Evolutionary conservation across 345 rosid genomes (phyloP), one percentile per base, ranked within the genome.

Genomic region (Gossypium turneri): DNA sequence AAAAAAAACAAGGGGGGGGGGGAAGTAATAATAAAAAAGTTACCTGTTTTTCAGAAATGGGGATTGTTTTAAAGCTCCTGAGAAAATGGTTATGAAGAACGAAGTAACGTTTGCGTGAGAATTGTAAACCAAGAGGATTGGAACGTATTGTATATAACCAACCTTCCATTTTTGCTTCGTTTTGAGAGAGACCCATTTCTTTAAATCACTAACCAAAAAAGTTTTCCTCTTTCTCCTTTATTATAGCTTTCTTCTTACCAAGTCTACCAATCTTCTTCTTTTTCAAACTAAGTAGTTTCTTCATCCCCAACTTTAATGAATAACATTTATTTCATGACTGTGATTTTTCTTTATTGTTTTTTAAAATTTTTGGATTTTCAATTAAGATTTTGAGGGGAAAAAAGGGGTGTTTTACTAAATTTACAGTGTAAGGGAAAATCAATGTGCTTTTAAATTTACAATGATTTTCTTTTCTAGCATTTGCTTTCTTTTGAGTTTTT

Each of bases 141-240:
- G 88, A 85, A 77, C 95, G 90, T 45, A 95, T 85, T 47, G 88
- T 83, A 76, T 88, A 87, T 45, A 95, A 82, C 98, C 99, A 95
- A 24, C 99, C 99, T 75, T 91, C 98, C 92, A 95, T 90, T 79
- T 78, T 88, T 22, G 82, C 84, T 56, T 84, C 90, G 19, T 73
- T 72, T 74, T 75, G 73, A 8, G 80, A 3, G 77, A 77, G 19
- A 81, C 76, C 82, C 86, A 84, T 84, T 72, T 77, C 47, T 72
- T 20, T 47, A 56, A 74, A 80, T 3, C 77, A 59, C 16, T 24
- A 43, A 24, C 16, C 20, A 44, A 7, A 75, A 25, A 34, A 25
- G 3, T 20, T 19, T 24, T 27, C 17, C 25, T 8, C n/a, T 17
- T 62, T 3, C 50, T 52, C 13, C 20, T 38, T 41, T 58, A 41